Evolutionary conservation across 179 eudicot species (phyloP), one percentile per base, ranked within the genome.

Genomic region (Beta corolliflora): DNA sequence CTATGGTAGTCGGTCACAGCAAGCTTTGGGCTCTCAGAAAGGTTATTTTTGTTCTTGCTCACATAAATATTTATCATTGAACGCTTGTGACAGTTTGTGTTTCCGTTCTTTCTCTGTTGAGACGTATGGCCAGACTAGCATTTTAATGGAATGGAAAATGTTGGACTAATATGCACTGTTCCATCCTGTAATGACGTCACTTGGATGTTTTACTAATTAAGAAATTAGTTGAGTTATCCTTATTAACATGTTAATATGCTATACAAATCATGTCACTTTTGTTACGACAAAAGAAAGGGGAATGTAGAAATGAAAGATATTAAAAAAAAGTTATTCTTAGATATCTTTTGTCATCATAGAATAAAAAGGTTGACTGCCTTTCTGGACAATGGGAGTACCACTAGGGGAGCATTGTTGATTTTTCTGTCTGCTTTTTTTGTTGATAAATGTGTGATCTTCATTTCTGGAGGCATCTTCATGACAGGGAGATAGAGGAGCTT

Each of bases 1-100:
- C 55, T 84, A 84, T 77, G 86, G 86, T 66, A 80, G 53, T 41
- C 80, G 82, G 73, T 75, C 73, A 14, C 86, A 84, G 66, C 86
- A 84, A 56, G 63, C 78, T 55, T 63, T 80, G 55, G 83, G 78
- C 21, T 80, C 86, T 53, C 86, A 80, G 69, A 84, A 84, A 84
- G 86, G 86, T 84, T 18, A 11, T 59, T 12, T 55, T 45, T 44
- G 52, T 68, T 44, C 15, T 70, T 41, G 56, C 41, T 55, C 73
- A 68, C 65, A 53, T 73, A 50, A 16, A 83, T n/a, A 67, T 48
- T 74, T 48, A 18, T 41, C 18, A 63, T 45, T 41, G 50, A n/a
- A 55, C 41, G 36, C 56, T 36, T 64, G 68, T 64, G 41, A 21
- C 23, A 8, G 13, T 63, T 11, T 25, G 36, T 64, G 29, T 18